These are phyloP conservation scores for Xylaria palmicola DNA, from an alignment of 495 filamentous ascomycete genomes.

Conservation along the genomic window DNA sequence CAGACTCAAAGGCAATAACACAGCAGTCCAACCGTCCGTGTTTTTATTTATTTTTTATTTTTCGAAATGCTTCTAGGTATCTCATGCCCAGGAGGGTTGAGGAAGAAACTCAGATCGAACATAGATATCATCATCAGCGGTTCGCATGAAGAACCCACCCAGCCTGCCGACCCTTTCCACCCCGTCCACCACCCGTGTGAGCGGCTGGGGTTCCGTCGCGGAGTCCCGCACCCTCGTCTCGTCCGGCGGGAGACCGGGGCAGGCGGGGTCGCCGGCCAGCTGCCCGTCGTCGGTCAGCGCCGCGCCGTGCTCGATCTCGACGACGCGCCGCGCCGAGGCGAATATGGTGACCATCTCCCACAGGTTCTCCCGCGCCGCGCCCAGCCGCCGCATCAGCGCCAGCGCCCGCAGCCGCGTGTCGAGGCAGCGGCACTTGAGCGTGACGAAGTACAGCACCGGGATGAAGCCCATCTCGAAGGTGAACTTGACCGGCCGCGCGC, in stretches of 20 bases:
- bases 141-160: constrained; percentile 24
- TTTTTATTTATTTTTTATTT: no score
- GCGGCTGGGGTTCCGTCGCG: constrained; percentile 5
- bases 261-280: constrained; percentile 5
- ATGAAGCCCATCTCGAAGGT: constrained; percentile 54
- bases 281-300: constrained; percentile 13
- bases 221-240: constrained; percentile 24
- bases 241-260: constrained; percentile 24
- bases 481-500: constrained; percentile 26
- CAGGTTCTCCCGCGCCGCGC: constrained; percentile 35
- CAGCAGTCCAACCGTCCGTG: no score
- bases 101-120: constrained; percentile 21
- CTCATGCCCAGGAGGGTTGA: constrained; percentile 9
- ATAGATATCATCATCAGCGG: constrained; percentile 19
- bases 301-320: constrained; percentile 27
- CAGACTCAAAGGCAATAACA: no score
- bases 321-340: constrained; percentile 15
- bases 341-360: constrained; percentile 41
- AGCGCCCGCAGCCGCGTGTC: constrained; percentile 44
- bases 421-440: constrained; percentile 49
- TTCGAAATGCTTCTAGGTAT: no score
- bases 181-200: constrained; percentile 2
- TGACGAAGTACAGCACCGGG: constrained; percentile 50
- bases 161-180: constrained; percentile 16
- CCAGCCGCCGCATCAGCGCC: constrained; percentile 35